Percentiles rank a stretch among this genome's conserved stretches.
These are phyloP conservation scores for Fusarium marasasianum DNA, from an alignment of 2,329 filamentous ascomycete species.

Conservation along the genomic window DNA sequence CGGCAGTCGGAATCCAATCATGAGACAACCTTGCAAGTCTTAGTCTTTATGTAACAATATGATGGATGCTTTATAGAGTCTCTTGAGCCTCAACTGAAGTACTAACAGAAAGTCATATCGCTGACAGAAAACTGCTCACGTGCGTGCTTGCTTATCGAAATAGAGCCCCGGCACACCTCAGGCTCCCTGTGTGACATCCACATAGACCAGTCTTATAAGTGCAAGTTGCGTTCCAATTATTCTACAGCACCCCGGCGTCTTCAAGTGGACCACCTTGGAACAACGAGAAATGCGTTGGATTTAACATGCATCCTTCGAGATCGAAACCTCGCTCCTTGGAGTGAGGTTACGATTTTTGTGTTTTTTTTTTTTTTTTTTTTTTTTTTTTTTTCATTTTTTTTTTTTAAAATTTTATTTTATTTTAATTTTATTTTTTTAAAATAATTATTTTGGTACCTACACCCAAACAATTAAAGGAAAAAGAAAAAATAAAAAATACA, in stretches of 20 bases:
- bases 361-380: background rate
- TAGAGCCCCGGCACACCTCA: background rate
- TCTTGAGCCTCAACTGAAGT: background rate
- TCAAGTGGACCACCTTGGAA: background rate
- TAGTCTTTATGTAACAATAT: background rate
- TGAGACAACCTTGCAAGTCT: background rate
- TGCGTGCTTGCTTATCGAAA: background rate
- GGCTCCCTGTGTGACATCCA: background rate
- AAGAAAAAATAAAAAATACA: too few relatives aligned
- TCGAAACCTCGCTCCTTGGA: slow-evolving; percentile 1
- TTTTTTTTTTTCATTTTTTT: too few relatives aligned
- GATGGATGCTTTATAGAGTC: background rate
- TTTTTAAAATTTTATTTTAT: too few relatives aligned
- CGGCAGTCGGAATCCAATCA: slow-evolving; percentile 23
- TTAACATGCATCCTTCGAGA: background rate
- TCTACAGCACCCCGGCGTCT: slow-evolving; percentile 5
- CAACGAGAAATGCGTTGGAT: background rate
- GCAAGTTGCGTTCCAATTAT: background rate
- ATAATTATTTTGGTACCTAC: too few relatives aligned
- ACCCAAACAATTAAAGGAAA: too few relatives aligned
- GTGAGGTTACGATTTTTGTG: slow-evolving; percentile 4
- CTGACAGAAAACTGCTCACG: background rate
- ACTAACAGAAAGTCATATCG: background rate
- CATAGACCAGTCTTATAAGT: background rate
- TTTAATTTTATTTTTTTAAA: too few relatives aligned